Conservation (phyloP, 2,329 filamentous ascomycete genomes). For the Colletotrichum abscissum region DNA sequence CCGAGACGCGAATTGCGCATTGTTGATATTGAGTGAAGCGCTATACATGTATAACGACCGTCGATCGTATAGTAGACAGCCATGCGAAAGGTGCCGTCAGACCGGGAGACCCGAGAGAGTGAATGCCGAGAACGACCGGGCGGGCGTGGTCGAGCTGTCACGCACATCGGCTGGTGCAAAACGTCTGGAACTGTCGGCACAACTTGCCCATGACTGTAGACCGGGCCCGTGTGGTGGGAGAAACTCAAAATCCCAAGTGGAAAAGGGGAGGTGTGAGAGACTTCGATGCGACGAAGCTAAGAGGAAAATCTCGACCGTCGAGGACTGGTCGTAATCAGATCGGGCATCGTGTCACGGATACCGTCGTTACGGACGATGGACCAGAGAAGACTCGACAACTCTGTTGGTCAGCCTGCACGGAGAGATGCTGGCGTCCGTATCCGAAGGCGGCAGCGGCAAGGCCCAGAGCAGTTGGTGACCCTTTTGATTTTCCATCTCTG, state of each 20-base stretch:
- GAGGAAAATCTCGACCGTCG: neutral
- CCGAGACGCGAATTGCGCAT: neutral
- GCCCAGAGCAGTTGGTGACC: neutral
- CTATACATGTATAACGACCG: neutral
- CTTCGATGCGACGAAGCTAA: neutral
- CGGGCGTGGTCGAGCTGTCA: conserved; percentile 10
- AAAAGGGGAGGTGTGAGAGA: neutral
- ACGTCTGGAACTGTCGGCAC: conserved; percentile 24
- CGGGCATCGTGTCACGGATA: neutral
- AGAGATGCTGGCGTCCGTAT: conserved; percentile 1
- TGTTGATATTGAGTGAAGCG: conserved; percentile 2
- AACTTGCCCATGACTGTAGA: conserved; percentile 17
- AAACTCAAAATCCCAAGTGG: conserved; percentile 3
- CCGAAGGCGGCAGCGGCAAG: conserved; percentile 4
- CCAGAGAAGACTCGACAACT: neutral
- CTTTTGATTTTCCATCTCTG: neutral
- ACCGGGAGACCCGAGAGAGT: conserved; percentile 21
- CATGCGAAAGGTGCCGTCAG: conserved; percentile 9
- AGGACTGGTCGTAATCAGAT: neutral
- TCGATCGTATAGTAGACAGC: neutral
- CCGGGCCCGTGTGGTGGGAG: conserved; percentile 5
- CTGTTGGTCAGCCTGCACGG: neutral
- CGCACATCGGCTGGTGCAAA: conserved; percentile 3
- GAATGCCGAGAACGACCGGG: conserved; percentile 20
- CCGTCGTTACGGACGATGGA: neutral